phyloP scores from a whole-genome alignment of 345 rosid genomes.

The Salix arbutifolia region DNA sequence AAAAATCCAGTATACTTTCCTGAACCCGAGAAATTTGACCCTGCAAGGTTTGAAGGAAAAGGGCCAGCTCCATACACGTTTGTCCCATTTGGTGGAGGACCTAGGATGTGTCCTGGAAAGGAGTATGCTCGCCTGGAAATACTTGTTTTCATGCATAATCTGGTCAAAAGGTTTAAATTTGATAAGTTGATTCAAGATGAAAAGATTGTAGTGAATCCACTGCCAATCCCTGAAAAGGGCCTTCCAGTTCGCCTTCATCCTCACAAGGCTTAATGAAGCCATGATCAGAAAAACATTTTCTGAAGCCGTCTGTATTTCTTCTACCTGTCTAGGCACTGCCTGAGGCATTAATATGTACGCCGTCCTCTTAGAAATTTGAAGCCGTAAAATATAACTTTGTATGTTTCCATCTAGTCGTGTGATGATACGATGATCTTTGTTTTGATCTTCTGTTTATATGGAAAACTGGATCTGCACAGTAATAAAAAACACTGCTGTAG shows the following conservation, averaged over 20 bases:
- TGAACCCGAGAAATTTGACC: conserved; percentile 34
- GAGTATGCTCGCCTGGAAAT: not conserved
- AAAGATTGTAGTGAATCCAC: conserved; percentile 31
- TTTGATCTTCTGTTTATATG: too few relatives aligned
- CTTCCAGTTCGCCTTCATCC: conserved; percentile 34
- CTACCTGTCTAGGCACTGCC: too few relatives aligned
- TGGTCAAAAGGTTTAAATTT: conserved; percentile 31
- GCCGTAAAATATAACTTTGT: too few relatives aligned
- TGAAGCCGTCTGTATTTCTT: too few relatives aligned
- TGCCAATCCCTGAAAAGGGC: conserved; percentile 35
- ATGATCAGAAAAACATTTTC: too few relatives aligned
- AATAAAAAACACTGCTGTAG: too few relatives aligned
- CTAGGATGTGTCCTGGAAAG: too few relatives aligned
- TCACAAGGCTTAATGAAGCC: conserved; percentile 18
- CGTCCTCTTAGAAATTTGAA: too few relatives aligned
- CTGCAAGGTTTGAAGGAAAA: conserved; percentile 25
- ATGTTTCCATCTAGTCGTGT: too few relatives aligned
- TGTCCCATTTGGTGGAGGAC: conserved; percentile 17
- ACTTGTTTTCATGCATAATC: conserved; percentile 36
- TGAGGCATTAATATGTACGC: too few relatives aligned
- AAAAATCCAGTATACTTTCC: conserved; percentile 22
- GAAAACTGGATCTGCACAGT: too few relatives aligned
- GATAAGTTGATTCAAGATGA: conserved; percentile 24
- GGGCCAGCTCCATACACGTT: conserved; percentile 39
- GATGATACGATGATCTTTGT: too few relatives aligned